Percentiles rank a stretch among this genome's conserved stretches.
These are phyloP conservation scores for Golubevia pallescens DNA, from an alignment of 1,284 basidiomycete genomes.

Conservation along the genomic window DNA sequence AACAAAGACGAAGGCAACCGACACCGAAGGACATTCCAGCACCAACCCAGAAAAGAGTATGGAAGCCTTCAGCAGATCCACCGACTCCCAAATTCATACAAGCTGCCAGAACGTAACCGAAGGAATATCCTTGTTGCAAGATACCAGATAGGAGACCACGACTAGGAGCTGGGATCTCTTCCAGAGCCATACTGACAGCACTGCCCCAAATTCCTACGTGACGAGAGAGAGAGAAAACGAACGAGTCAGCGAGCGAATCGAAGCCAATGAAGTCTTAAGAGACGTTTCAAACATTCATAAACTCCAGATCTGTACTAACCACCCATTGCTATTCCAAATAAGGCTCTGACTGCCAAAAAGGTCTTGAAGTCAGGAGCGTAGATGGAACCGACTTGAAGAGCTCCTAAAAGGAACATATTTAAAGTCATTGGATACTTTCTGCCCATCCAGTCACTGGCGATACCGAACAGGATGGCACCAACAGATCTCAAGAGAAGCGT, in stretches of 20 bases:
- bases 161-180: conserved; percentile 31
- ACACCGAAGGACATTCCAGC: conserved; percentile 27
- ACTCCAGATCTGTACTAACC: no score
- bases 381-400: conserved; percentile 32
- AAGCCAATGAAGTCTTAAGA: no score
- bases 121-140: conserved; percentile 37
- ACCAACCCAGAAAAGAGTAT: conserved; percentile 42
- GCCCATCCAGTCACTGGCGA: conserved; percentile 14
- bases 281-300: no score
- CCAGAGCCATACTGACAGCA: conserved; percentile 22
- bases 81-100: conserved; percentile 38
- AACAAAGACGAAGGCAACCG: conserved; percentile 25
- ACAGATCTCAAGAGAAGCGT: conserved; percentile 34
- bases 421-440: conserved; percentile 31
- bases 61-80: conserved; percentile 23
- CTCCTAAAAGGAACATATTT: conserved; percentile 34
- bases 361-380: conserved; percentile 23
- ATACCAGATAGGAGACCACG: conserved; percentile 38
- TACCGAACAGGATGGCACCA: conserved; percentile 39
- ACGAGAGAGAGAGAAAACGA: no score
- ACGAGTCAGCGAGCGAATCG: no score
- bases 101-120: conserved; percentile 42
- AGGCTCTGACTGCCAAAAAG: conserved; percentile 40
- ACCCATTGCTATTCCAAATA: conserved; percentile 41
- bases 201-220: conserved; percentile 25